Percentiles rank a stretch among this genome's conserved stretches.
Conservation (phyloP, 2,329 filamentous ascomycete species). For the Colletotrichum sansevieriae region DNA sequence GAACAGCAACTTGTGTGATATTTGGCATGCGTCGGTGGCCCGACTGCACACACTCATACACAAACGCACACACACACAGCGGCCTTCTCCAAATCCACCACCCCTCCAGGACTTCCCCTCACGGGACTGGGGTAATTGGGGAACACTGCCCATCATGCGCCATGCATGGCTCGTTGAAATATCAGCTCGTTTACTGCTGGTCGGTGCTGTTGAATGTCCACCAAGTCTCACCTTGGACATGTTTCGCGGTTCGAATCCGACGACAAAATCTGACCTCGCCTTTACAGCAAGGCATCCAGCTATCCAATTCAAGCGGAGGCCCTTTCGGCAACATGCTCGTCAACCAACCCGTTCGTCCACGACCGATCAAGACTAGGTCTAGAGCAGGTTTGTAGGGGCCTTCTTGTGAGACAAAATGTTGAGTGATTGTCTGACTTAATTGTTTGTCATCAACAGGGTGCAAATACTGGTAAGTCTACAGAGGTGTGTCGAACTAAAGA, state of each 20-base stretch:
- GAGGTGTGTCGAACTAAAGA: too few relatives aligned
- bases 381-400: conserved; percentile 41
- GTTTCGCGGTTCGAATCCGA: conserved; percentile 1
- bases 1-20: conserved; percentile 14
- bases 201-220: not conserved
- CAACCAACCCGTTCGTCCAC: conserved; percentile 39
- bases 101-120: conserved; percentile 32
- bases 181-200: conserved; percentile 17
- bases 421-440: conserved; percentile 23
- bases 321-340: conserved; percentile 34
- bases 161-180: conserved; percentile 24
- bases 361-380: conserved; percentile 41
- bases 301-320: not conserved
- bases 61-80: not conserved
- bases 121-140: conserved; percentile 37
- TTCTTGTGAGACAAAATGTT: not conserved
- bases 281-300: not conserved
- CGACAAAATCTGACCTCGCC: not conserved
- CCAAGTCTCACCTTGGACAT: not conserved
- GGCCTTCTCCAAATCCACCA: conserved; percentile 32
- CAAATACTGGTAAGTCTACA: conserved; percentile 40
- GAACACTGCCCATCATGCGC: conserved; percentile 14
- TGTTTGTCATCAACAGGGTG: conserved; percentile 18
- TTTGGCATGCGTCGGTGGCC: conserved; percentile 24
- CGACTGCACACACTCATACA: not conserved